Conservation (phyloP, 139 green algal species). For the Chlamydomonas incerta region DNA sequence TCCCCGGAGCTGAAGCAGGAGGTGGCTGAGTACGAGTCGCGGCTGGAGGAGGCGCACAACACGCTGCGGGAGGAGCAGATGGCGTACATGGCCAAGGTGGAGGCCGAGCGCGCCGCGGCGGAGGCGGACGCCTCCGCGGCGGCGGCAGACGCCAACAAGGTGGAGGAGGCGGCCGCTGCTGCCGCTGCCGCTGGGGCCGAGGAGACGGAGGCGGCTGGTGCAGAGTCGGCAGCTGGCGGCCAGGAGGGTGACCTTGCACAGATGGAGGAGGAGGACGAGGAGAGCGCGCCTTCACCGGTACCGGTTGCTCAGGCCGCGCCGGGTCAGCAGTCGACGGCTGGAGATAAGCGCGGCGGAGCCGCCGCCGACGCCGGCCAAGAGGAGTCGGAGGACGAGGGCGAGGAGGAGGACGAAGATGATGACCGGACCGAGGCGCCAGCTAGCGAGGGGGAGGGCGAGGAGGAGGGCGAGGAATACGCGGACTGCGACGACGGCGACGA, state of each 20-base stretch:
- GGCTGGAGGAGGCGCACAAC: slow-evolving; percentile 20
- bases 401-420: not conserved
- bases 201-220: not conserved
- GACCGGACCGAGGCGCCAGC: not conserved
- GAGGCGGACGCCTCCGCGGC: not conserved
- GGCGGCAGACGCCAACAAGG: not conserved
- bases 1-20: not conserved
- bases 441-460: not conserved
- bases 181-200: not conserved
- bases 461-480: not conserved
- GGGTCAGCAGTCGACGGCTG: too few species aligned
- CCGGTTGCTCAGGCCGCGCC: too few species aligned
- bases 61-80: slow-evolving; percentile 23
- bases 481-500: slow-evolving; percentile 9
- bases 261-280: not conserved
- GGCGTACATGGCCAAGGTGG: too few species aligned
- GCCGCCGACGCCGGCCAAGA: not conserved
- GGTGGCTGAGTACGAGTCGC: slow-evolving; percentile 1
- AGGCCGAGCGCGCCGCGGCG: not conserved
- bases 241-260: not conserved
- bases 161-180: not conserved
- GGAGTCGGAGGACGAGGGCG: not conserved
- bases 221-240: not conserved
- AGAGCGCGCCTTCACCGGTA: not conserved
- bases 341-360: not conserved